A percentile compares a stretch with the other conserved stretches of the same genome.
phyloP scores from a whole-genome alignment of 75 land plant genomes.

The Gnetum montanum region DNA sequence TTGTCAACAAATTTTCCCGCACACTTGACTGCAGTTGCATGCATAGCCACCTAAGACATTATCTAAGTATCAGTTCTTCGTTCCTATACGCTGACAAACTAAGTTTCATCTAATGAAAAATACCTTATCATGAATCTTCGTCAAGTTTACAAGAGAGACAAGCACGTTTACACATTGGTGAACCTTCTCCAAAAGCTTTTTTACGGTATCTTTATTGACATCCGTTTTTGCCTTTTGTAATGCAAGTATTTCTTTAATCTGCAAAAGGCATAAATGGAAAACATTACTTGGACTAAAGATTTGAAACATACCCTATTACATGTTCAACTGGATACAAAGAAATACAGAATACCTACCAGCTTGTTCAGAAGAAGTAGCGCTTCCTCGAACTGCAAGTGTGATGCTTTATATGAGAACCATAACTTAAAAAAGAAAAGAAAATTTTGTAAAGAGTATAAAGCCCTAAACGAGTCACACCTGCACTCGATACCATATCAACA shows the following conservation, averaged over 20 bases:
- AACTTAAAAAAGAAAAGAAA: too few relatives aligned
- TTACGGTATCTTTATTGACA: slow-evolving; percentile 21
- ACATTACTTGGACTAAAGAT: too few relatives aligned
- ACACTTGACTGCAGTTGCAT: slow-evolving; percentile 76
- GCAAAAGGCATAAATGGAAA: slow-evolving; percentile 3
- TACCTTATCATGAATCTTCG: slow-evolving; percentile 75
- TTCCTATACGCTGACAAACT: not conserved
- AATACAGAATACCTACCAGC: too few relatives aligned
- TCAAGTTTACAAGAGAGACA: slow-evolving; percentile 61
- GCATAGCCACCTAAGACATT: slow-evolving; percentile 69
- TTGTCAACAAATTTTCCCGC: slow-evolving; percentile 84
- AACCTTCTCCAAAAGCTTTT: slow-evolving; percentile 23
- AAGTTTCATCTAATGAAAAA: not conserved
- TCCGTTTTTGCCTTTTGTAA: slow-evolving; percentile 26
- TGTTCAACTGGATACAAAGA: too few relatives aligned
- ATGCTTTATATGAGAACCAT: not conserved
- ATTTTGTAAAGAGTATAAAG: not conserved
- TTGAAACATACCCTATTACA: too few relatives aligned
- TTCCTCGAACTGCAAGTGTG: too few relatives aligned
- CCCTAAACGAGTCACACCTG: slow-evolving; percentile 48
- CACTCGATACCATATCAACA: slow-evolving; percentile 67
- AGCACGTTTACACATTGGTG: slow-evolving; percentile 52
- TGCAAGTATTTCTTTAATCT: slow-evolving; percentile 42
- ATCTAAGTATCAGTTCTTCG: too few relatives aligned
- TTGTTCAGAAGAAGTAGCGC: too few relatives aligned